These are phyloP conservation scores for Heritiera fomes DNA, from an alignment of 345 rosid genomes.

Conservation along the genomic window DNA sequence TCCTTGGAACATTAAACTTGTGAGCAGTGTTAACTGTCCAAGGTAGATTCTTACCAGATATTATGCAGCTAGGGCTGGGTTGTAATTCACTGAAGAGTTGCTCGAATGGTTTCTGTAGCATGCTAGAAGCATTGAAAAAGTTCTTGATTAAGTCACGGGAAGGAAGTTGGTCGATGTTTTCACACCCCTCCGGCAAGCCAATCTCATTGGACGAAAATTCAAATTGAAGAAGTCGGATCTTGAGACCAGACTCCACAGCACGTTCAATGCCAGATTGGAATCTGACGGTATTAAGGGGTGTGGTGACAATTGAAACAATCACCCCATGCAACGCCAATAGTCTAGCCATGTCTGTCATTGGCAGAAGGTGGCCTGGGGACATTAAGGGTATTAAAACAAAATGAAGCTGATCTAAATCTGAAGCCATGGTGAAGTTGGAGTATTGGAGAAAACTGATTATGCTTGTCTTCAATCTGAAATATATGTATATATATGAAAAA, in stretches of 20 bases:
- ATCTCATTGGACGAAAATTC: slow-evolving; percentile 34
- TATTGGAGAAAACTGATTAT: background rate
- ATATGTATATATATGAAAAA: too few species aligned
- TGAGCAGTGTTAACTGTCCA: slow-evolving; percentile 42
- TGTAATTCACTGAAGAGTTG: slow-evolving; percentile 19
- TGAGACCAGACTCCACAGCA: slow-evolving; percentile 28
- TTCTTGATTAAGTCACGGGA: slow-evolving; percentile 29
- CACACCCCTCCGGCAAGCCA: slow-evolving; percentile 47
- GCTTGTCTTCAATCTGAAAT: background rate
- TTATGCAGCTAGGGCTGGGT: slow-evolving; percentile 44
- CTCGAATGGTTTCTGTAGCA: slow-evolving; percentile 38
- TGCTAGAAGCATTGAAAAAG: slow-evolving; percentile 30
- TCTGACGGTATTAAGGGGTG: slow-evolving; percentile 36
- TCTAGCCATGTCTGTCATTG: slow-evolving; percentile 47
- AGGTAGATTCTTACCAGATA: slow-evolving; percentile 39
- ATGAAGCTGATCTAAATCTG: slow-evolving; percentile 28
- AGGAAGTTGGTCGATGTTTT: slow-evolving; percentile 47
- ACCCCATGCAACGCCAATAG: slow-evolving; percentile 42
- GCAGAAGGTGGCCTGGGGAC: slow-evolving; percentile 56
- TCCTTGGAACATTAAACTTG: slow-evolving; percentile 38
- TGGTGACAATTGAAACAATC: slow-evolving; percentile 40
- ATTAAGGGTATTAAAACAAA: slow-evolving; percentile 49
- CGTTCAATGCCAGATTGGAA: slow-evolving; percentile 24
- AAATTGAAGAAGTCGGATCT: slow-evolving; percentile 32
- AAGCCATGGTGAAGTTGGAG: slow-evolving; percentile 22